These are phyloP conservation scores for Colletotrichum noveboracense DNA, from an alignment of 2,329 filamentous ascomycete genomes.

Conservation along the genomic window DNA sequence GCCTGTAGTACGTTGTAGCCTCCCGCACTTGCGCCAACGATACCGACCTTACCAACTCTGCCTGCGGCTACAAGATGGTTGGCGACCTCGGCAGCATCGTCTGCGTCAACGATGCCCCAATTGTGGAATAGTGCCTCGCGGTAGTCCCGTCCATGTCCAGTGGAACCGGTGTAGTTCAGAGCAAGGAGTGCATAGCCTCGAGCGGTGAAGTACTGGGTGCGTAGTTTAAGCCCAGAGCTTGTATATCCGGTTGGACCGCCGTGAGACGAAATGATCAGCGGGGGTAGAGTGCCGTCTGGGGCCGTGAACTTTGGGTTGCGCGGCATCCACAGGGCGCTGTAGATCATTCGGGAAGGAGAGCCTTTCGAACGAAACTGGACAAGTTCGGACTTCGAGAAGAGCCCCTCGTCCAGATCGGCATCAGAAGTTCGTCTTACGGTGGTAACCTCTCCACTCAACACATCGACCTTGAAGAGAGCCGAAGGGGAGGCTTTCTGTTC, in stretches of 20 bases:
- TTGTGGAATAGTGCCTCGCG: conserved; percentile 51
- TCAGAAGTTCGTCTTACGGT: conserved; percentile 39
- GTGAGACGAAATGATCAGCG: conserved; percentile 55
- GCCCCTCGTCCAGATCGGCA: conserved; percentile 28
- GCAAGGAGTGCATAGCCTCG: conserved; percentile 56
- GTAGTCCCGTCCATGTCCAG: conserved; percentile 55
- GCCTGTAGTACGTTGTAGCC: conserved; percentile 59
- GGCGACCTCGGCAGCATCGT: conserved; percentile 54
- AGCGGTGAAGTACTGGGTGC: conserved; percentile 57
- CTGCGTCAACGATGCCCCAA: conserved; percentile 57
- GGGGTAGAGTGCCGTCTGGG: conserved; percentile 44
- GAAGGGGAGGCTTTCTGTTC: conserved; percentile 33
- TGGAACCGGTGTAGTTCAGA: conserved; percentile 59
- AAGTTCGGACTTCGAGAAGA: conserved; percentile 43
- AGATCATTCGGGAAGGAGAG: conserved; percentile 34
- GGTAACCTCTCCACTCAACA: conserved; percentile 23
- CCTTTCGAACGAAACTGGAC: conserved; percentile 34
- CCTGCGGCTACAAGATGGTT: conserved; percentile 42
- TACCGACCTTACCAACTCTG: conserved; percentile 46
- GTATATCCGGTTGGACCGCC: conserved; percentile 55
- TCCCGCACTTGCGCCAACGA: conserved; percentile 56
- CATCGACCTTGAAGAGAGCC: conserved; percentile 40
- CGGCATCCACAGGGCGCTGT: conserved; percentile 56
- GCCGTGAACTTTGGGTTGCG: conserved; percentile 48
- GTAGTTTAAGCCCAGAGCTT: conserved; percentile 46